Percentiles rank a stretch among this genome's conserved stretches.
phyloP scores from a whole-genome alignment of 306 rosid species.

The Fragaria iinumae region DNA sequence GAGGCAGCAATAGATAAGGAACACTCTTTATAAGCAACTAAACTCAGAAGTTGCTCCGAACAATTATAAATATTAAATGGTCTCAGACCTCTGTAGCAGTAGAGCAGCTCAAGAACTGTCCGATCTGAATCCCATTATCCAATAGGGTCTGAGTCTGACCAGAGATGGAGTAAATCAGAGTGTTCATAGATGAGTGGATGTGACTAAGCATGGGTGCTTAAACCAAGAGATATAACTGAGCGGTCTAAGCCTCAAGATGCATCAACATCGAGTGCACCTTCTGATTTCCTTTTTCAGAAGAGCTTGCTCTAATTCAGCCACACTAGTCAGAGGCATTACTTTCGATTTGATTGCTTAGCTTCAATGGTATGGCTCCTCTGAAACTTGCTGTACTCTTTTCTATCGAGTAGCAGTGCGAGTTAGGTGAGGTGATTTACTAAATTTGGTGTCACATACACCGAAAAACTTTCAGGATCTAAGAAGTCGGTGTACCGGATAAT shows the following conservation, averaged over 20 bases:
- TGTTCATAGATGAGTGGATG: constrained; percentile 37
- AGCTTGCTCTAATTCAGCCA: constrained; percentile 18
- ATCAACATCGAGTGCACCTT: constrained; percentile 33
- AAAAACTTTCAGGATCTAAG: background rate
- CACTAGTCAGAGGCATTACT: constrained; percentile 18
- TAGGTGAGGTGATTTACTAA: constrained; percentile 48
- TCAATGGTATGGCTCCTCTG: constrained; percentile 16
- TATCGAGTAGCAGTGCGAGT: constrained; percentile 17
- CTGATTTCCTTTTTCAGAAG: constrained; percentile 30
- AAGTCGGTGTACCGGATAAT: background rate
- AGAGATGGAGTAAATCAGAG: constrained; percentile 25
- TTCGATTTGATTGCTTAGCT: constrained; percentile 16
- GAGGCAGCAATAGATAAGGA: constrained; percentile 25
- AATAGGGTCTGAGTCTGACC: constrained; percentile 12
- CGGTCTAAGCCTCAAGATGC: constrained; percentile 16
- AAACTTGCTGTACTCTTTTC: background rate
- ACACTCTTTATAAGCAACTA: constrained; percentile 23
- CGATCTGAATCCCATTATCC: constrained; percentile 9
- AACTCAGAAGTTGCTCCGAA: background rate
- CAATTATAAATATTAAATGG: constrained; percentile 36
- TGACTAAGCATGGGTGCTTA: constrained; percentile 50
- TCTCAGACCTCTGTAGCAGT: constrained; percentile 21
- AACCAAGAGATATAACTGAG: constrained; percentile 35
- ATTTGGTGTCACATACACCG: constrained; percentile 10
- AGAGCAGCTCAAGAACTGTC: constrained; percentile 30